Base-by-base conservation (phyloP, 352 stramenopile species). In the Phytophthora palmivora region DNA sequence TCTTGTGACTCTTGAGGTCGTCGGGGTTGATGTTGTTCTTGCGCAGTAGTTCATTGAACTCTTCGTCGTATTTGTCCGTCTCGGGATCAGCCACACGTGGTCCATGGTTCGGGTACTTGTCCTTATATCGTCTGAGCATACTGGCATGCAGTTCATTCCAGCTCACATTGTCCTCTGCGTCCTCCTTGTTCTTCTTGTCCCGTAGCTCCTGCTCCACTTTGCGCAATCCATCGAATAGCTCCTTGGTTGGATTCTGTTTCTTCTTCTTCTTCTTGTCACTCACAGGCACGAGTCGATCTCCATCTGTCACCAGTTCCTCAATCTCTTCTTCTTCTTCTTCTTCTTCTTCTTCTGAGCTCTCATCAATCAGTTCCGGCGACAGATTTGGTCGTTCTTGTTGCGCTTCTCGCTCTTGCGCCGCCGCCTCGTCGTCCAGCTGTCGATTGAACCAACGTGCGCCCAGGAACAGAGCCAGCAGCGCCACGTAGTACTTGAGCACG, bases 31-130 rank as follows among this genome's bases (percentile, higher is more conserved):
- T 86, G 65, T 94, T 87, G 70, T 94, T 77, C 51, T 92, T 89
- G 33, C 83, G 76, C 34, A 94, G 59, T 37, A 94, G 70, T 42
- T 91, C 85, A 44, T 91, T 89, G 59, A 94, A 94, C 65, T 94
- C 85, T 42, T 94, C 82, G 68, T 94, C 81, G 68, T 94, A 94
- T 46, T 82, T 76, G 62, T 93, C 84, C 55, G 74, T 78, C 42
- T 82, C 67, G 6, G 51, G 52, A 21, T 70, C 72, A 4, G 74
- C 66, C 32, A 88, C 51, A 24, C 77, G 79, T 11, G 69, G 67
- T 0, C 85, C 85, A 45, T 94, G 78, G 21, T 84, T 50, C 21
- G 85, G 85, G 65, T 79, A 94, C 63, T 94, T 94, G 39, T 94
- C 73, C 67, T 94, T 67, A 72, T 94, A 94, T 37, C 78, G 71